Base-by-base conservation (phyloP, 176 grass and related monocot genomes). In the Olyra latifolia region DNA sequence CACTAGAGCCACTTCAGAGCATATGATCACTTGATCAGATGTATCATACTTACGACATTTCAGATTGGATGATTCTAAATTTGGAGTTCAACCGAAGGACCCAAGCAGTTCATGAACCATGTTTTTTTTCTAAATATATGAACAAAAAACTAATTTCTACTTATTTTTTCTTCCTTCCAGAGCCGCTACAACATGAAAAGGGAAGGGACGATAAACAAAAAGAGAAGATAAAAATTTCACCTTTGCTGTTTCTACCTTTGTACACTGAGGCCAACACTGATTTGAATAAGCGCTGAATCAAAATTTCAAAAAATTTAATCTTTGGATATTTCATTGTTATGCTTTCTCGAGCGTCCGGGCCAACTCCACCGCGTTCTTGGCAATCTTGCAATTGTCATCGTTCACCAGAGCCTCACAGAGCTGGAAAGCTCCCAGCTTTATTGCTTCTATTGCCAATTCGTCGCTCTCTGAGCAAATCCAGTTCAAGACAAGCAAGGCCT, bases 321-420 rank as follows among this genome's bases (percentile, higher is more conserved):
- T 64, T 58, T 58, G 69, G 71, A 59, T 8, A 54, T 39, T 20
- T 48, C 60, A 83, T 74, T 44, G 28, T 80, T 78, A 88, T 8
- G 77, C 69, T 45, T 89, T 89, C 86, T 98, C 62, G 10, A 95
- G 93, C 9, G 88, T 91, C 41, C 85, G 88, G 53, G 82, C 90
- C 66, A 98, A 76, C 44, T 83, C 90, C 23, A 84, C 80, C 0
- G 95, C 95, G 67, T 98, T 98, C 65, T 93, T 98, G 39, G 76
- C 92, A 43, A 92, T 93, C 86, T 91, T 98, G 64, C 85, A 89
- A 61, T 98, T 94, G 71, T 89, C 87, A 0, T 91, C 84, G 59
- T 87, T 85, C 10, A 85, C 64, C 50, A 92, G 91, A 76, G 70
- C 43, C 59, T 88, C 80, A 17, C 86, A 94, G 56, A 93, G 86